These are phyloP conservation scores for Boletus pseudopeckii DNA, from an alignment of 768 basidiomycete genomes.

Conservation along the genomic window DNA sequence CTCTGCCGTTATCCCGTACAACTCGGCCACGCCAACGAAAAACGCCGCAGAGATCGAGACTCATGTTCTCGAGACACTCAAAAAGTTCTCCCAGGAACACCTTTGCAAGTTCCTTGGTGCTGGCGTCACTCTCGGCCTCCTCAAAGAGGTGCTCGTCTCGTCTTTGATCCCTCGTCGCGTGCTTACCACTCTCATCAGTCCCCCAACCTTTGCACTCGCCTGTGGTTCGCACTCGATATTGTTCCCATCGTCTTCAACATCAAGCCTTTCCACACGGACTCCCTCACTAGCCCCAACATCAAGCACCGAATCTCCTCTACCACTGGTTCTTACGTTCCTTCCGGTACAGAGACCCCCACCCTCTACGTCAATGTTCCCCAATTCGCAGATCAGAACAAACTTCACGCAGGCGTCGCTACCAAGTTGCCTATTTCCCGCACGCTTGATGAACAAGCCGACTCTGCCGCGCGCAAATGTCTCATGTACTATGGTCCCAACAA, in stretches of 20 bases:
- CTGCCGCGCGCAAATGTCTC: conserved; percentile 79
- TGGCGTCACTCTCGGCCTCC: conserved; percentile 67
- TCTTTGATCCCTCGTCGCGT: conserved; percentile 8
- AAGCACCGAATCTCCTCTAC: conserved; percentile 82
- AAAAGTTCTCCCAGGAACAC: conserved; percentile 72
- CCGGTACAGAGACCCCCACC: conserved; percentile 74
- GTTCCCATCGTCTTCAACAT: conserved; percentile 86
- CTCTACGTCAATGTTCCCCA: conserved; percentile 61
- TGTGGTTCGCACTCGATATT: conserved; percentile 81
- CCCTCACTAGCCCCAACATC: conserved; percentile 71
- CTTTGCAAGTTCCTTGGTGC: conserved; percentile 85
- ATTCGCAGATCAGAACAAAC: conserved; percentile 37
- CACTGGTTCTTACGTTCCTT: conserved; percentile 72
- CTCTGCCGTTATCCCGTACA: conserved; percentile 53
- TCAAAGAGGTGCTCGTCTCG: conserved; percentile 54
- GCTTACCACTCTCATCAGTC: conserved; percentile 39
- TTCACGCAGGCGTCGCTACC: conserved; percentile 45
- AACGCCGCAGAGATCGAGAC: conserved; percentile 60
- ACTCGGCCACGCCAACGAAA: conserved; percentile 46
- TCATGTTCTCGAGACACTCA: conserved; percentile 60
- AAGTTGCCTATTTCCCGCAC: conserved; percentile 73
- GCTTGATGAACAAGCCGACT: conserved; percentile 82
- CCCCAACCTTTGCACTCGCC: conserved; percentile 80
- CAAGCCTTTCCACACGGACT: conserved; percentile 79
- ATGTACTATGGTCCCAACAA: conserved; percentile 82